Evolutionary conservation across 2,329 filamentous ascomycete species (phyloP).

Genomic region (Ascochyta pisi): DNA sequence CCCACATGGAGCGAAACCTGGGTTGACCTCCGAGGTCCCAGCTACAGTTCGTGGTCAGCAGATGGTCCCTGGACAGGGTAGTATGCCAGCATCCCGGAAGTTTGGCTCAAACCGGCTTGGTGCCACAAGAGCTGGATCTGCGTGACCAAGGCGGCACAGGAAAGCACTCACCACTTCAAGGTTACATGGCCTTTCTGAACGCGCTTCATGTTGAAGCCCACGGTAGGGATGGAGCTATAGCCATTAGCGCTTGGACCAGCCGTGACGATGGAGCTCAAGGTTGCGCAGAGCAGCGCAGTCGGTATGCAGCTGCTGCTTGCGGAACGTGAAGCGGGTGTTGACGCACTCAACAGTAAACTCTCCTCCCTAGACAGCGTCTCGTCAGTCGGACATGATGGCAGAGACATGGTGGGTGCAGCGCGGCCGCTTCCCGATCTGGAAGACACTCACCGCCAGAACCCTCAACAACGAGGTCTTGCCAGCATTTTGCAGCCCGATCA

Average conservation of each 20-base stretch:
- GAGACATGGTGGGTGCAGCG: slow-evolving; percentile 32
- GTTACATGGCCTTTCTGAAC: slow-evolving; percentile 98
- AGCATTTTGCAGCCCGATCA: slow-evolving; percentile 97
- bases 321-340: slow-evolving; percentile 33
- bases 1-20: slow-evolving; percentile 98
- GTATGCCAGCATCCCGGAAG: slow-evolving; percentile 39
- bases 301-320: slow-evolving; percentile 36
- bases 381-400: slow-evolving; percentile 35
- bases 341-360: slow-evolving; percentile 99
- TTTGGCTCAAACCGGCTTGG: slow-evolving; percentile 43
- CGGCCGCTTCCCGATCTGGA: slow-evolving; percentile 42
- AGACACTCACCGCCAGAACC: slow-evolving; percentile 84
- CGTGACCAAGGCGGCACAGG: slow-evolving; percentile 42
- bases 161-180: slow-evolving; percentile 77
- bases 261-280: slow-evolving; percentile 31
- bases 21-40: slow-evolving; percentile 99
- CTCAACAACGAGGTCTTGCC: slow-evolving; percentile 95
- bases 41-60: slow-evolving; percentile 56
- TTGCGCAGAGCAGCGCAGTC: slow-evolving; percentile 39
- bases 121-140: slow-evolving; percentile 46
- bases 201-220: slow-evolving; percentile 99
- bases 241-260: slow-evolving; percentile 49
- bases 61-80: slow-evolving; percentile 36
- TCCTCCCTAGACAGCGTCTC: slow-evolving; percentile 72
- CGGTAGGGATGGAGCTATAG: slow-evolving; percentile 91